These are phyloP conservation scores for Serendipita indica DNA, from an alignment of 768 basidiomycete species.

Conservation along the genomic window DNA sequence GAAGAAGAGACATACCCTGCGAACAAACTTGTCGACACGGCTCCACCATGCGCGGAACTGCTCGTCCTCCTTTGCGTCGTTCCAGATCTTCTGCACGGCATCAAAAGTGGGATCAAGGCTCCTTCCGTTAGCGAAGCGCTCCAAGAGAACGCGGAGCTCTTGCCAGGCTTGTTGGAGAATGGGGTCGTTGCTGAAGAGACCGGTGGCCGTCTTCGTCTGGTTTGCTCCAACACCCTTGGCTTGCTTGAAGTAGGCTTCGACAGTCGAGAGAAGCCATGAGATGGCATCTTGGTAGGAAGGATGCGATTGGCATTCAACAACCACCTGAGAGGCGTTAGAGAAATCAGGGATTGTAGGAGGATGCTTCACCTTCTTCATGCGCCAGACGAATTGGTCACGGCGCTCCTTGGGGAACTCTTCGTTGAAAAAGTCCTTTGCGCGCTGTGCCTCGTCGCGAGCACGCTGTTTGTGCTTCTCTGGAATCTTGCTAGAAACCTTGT, in stretches of 20 bases:
- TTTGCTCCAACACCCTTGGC: constrained; percentile 29
- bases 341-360: too few species aligned
- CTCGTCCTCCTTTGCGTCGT: constrained; percentile 59
- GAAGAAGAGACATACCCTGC: constrained; percentile 31
- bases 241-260: constrained; percentile 48
- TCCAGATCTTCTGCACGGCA: constrained; percentile 53
- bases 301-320: constrained; percentile 87
- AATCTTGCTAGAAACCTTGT: constrained; percentile 37
- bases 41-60: constrained; percentile 64
- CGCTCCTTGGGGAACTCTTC: constrained; percentile 87
- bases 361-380: constrained; percentile 64
- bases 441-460: constrained; percentile 38
- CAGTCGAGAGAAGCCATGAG: constrained; percentile 49
- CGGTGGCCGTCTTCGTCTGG: constrained; percentile 22
- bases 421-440: constrained; percentile 48
- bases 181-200: constrained; percentile 31
- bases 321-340: constrained; percentile 35
- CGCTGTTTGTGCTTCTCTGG: constrained; percentile 54
- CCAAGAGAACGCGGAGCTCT: constrained; percentile 68
- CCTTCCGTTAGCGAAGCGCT: constrained; percentile 70
- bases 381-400: constrained; percentile 83
- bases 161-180: constrained; percentile 38
- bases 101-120: constrained; percentile 55
- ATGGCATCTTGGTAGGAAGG: constrained; percentile 74
- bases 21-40: constrained; percentile 44